A percentile compares a stretch with the other conserved stretches of the same genome.
phyloP scores from a whole-genome alignment of 139 green algal genomes.

The Ettlia oleoabundans region DNA sequence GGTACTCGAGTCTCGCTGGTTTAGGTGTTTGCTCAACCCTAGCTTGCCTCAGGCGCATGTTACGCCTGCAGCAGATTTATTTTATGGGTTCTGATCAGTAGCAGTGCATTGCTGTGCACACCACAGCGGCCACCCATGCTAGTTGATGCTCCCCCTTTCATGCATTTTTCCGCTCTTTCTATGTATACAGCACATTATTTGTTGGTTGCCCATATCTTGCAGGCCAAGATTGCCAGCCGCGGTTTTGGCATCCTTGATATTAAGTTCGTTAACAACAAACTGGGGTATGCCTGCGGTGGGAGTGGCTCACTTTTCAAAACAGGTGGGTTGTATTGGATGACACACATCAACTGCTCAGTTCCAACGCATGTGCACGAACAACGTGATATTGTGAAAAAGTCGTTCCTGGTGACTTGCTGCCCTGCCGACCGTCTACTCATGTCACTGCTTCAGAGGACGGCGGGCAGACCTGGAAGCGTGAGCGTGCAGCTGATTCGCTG shows the following conservation, averaged over 20 bases:
- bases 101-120: neutral
- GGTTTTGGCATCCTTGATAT: slow-evolving; percentile 99
- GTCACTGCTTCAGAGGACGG: slow-evolving; percentile 64
- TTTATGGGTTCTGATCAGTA: too few species aligned
- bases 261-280: slow-evolving; percentile 65
- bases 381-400: too few species aligned
- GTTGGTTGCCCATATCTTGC: too few species aligned
- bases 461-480: slow-evolving; percentile 95
- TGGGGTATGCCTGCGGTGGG: slow-evolving; percentile 91
- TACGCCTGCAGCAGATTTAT: too few species aligned
- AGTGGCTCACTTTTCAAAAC: slow-evolving; percentile 93
- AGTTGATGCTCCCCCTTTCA: neutral
- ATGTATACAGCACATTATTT: too few species aligned
- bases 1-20: too few species aligned
- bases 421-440: neutral
- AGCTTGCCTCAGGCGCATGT: too few species aligned
- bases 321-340: too few species aligned
- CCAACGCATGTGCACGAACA: too few species aligned
- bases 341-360: too few species aligned
- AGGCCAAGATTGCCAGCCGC: slow-evolving; percentile 81
- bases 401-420: neutral
- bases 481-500: slow-evolving; percentile 81
- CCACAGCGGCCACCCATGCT: too few species aligned
- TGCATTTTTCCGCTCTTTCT: neutral
- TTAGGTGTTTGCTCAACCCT: too few species aligned